Conservation (phyloP, 306 rosid species). For the Vigna nakashimae region DNA sequence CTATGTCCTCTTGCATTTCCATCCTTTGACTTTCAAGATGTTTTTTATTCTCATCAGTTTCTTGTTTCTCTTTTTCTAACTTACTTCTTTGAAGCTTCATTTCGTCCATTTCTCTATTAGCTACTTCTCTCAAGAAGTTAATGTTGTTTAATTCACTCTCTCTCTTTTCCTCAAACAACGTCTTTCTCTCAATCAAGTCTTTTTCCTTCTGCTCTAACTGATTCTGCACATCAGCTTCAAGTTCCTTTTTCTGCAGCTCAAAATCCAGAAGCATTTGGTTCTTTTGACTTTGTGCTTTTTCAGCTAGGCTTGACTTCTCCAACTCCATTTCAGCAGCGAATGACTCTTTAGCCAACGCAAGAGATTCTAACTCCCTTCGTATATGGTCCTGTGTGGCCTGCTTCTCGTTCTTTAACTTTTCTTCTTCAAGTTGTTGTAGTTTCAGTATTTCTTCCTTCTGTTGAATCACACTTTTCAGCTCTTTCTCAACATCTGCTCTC, state of each 20-base stretch:
- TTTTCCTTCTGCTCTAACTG: slow-evolving; percentile 84
- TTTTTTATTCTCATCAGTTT: slow-evolving; percentile 68
- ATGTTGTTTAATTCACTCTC: slow-evolving; percentile 72
- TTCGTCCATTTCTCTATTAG: slow-evolving; percentile 91
- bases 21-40: slow-evolving; percentile 76
- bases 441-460: slow-evolving; percentile 77
- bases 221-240: slow-evolving; percentile 83
- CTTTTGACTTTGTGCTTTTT: slow-evolving; percentile 73
- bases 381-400: slow-evolving; percentile 59
- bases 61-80: slow-evolving; percentile 79
- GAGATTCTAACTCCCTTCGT: slow-evolving; percentile 75
- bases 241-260: slow-evolving; percentile 73
- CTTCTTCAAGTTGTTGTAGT: slow-evolving; percentile 73
- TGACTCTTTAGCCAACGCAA: slow-evolving; percentile 80
- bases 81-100: slow-evolving; percentile 73
- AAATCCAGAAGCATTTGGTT: slow-evolving; percentile 80
- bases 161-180: slow-evolving; percentile 76
- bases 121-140: slow-evolving; percentile 79
- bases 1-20: slow-evolving; percentile 88
- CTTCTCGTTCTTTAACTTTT: slow-evolving; percentile 75
- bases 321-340: slow-evolving; percentile 79
- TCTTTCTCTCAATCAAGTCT: slow-evolving; percentile 67
- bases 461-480: slow-evolving; percentile 62
- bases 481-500: slow-evolving; percentile 81
- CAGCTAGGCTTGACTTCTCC: slow-evolving; percentile 72